A percentile compares a stretch with the other conserved stretches of the same genome.
These are phyloP conservation scores for Globisporangium okanoganense DNA, from an alignment of 352 stramenopile genomes.

Conservation along the genomic window DNA sequence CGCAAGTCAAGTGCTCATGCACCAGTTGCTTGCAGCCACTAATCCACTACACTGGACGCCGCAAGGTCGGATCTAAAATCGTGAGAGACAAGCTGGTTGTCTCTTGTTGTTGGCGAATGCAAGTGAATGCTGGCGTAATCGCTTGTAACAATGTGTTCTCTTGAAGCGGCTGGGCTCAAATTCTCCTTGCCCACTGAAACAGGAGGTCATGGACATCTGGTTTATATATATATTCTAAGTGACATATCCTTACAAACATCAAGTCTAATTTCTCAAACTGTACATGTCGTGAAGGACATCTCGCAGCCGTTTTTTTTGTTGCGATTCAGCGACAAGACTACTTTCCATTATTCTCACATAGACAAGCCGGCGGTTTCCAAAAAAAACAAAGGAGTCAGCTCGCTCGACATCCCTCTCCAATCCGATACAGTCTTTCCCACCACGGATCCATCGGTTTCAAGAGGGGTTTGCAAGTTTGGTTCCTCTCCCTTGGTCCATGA, in stretches of 20 bases:
- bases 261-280: not conserved
- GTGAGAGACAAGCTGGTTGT: not conserved
- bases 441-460: not conserved
- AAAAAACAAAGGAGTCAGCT: slow-evolving; percentile 2
- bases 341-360: not conserved
- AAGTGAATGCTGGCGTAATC: not conserved
- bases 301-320: not conserved
- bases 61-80: not conserved
- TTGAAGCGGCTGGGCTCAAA: slow-evolving; percentile 2
- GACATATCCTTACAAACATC: not conserved
- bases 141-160: not conserved
- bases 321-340: not conserved
- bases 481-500: not conserved
- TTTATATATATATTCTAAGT: not conserved
- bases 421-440: not conserved
- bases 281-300: not conserved
- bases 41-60: not conserved
- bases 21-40: not conserved
- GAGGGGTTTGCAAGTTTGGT: too few species aligned
- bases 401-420: not conserved
- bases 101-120: slow-evolving; percentile 1
- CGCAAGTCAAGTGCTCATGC: not conserved
- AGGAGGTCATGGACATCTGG: not conserved
- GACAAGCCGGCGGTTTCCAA: not conserved
- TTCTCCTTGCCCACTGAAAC: not conserved